Evolutionary conservation across 176 grass and related monocot species (phyloP).

Genomic region (Luzula sylvatica): DNA sequence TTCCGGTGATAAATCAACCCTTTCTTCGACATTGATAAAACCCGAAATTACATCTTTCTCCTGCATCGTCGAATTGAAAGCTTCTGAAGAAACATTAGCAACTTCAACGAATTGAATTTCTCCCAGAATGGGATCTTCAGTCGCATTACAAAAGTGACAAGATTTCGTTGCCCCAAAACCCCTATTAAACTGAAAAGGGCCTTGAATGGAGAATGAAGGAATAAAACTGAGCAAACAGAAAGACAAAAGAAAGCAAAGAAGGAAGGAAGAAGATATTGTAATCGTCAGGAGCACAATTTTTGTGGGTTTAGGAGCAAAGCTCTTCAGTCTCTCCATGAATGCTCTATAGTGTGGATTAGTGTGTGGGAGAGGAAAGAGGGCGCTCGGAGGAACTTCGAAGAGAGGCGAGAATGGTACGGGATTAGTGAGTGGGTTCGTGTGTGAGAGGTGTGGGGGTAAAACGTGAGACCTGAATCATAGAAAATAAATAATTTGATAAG

Average conservation of each 20-base stretch:
- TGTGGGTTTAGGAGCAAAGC: conserved; percentile 33
- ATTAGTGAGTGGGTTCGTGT: too few species aligned
- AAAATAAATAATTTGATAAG: too few species aligned
- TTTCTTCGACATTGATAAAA: neutral
- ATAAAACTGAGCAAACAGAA: conserved; percentile 41
- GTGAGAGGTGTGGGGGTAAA: too few species aligned
- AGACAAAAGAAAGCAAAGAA: conserved; percentile 53
- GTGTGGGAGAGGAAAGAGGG: neutral
- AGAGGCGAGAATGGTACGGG: too few species aligned
- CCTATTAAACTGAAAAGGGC: neutral
- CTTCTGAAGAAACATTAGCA: too few species aligned
- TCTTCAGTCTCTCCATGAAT: conserved; percentile 51
- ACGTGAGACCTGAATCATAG: too few species aligned
- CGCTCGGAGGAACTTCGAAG: too few species aligned
- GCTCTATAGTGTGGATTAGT: neutral
- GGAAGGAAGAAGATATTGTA: conserved; percentile 48
- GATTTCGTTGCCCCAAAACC: too few species aligned
- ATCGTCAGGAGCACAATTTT: conserved; percentile 38
- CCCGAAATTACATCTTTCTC: conserved; percentile 2
- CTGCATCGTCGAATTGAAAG: too few species aligned
- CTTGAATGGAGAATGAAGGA: conserved; percentile 20
- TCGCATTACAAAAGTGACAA: too few species aligned
- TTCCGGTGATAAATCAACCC: conserved; percentile 21
- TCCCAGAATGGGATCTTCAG: too few species aligned
- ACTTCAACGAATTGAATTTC: too few species aligned